These are phyloP conservation scores for Trichoderma brevicompactum DNA, from an alignment of 2,329 filamentous ascomycete species.

Conservation along the genomic window DNA sequence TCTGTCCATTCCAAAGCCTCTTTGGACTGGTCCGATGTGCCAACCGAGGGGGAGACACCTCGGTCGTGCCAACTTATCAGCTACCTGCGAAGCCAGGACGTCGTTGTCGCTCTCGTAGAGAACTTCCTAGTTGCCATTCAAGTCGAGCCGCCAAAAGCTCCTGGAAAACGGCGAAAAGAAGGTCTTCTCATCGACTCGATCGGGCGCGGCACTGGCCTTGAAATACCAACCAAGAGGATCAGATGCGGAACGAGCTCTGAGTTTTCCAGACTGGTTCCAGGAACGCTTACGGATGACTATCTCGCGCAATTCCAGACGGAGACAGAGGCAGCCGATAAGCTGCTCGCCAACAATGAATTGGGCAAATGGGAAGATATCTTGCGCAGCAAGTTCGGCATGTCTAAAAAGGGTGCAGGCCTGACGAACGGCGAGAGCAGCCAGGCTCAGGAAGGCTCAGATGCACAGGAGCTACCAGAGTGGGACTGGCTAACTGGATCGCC, in stretches of 20 bases:
- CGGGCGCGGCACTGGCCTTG: constrained; percentile 61
- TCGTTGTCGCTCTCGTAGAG: constrained; percentile 67
- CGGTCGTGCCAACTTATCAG: constrained; percentile 54
- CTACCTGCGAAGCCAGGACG: constrained; percentile 68
- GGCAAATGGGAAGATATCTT: constrained; percentile 56
- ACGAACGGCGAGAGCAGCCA: constrained; percentile 33
- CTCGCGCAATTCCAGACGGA: constrained; percentile 51
- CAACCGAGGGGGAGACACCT: constrained; percentile 43
- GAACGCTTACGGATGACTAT: constrained; percentile 56
- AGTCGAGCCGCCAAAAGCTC: constrained; percentile 62
- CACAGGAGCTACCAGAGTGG: constrained; percentile 52
- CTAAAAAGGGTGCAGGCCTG: constrained; percentile 32
- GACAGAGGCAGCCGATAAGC: constrained; percentile 52
- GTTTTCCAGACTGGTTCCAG: constrained; percentile 49
- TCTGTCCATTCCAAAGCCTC: constrained; percentile 59
- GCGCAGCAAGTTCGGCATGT: constrained; percentile 54
- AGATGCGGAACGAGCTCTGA: constrained; percentile 40
- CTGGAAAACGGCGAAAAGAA: constrained; percentile 60
- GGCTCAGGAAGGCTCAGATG: constrained; percentile 32
- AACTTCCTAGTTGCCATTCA: constrained; percentile 70
- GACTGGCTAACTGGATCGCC: constrained; percentile 50
- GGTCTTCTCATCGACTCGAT: constrained; percentile 75
- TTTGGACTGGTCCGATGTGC: constrained; percentile 50
- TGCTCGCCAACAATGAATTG: constrained; percentile 53
- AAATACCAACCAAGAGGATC: constrained; percentile 42